These are phyloP conservation scores for Colletotrichum godetiae DNA, from an alignment of 2,329 filamentous ascomycete genomes.

Conservation along the genomic window DNA sequence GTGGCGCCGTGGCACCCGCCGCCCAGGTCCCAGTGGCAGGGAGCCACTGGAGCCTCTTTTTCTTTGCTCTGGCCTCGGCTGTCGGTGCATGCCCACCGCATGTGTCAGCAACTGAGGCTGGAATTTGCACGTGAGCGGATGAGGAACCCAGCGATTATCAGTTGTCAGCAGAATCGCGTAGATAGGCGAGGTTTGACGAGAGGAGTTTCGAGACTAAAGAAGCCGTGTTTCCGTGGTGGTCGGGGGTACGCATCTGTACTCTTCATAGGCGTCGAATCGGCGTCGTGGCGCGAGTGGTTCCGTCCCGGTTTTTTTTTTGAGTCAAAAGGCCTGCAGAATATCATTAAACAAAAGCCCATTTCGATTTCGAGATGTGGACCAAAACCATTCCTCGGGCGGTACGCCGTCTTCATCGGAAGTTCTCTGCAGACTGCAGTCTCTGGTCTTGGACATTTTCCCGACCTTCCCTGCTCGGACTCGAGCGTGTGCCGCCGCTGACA, in stretches of 20 bases:
- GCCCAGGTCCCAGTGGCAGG: background rate
- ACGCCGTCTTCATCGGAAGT: background rate
- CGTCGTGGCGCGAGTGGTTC: constrained; percentile 9
- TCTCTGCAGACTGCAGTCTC: background rate
- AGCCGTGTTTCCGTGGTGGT: constrained; percentile 9
- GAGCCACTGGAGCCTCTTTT: constrained; percentile 7
- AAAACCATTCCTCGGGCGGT: constrained; percentile 8
- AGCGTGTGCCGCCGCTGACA: background rate
- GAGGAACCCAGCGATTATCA: background rate
- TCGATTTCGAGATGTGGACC: constrained; percentile 14
- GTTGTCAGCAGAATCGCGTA: background rate
- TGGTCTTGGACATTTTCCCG: background rate
- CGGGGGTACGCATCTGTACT: background rate
- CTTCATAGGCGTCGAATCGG: background rate
- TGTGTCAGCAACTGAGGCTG: constrained; percentile 4
- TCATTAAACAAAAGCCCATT: constrained; percentile 5
- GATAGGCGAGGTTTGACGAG: background rate
- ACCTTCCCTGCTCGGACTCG: background rate
- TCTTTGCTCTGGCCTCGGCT: constrained; percentile 24
- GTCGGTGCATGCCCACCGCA: constrained; percentile 19
- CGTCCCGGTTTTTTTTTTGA: constrained; percentile 14
- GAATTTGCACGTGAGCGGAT: constrained; percentile 22
- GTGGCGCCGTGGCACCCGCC: background rate
- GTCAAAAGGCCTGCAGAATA: constrained; percentile 23
- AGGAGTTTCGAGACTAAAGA: background rate